A percentile compares a stretch with the other conserved stretches of the same genome.
These are phyloP conservation scores for Phytophthora macrochlamydospora DNA, from an alignment of 352 stramenopile genomes.

Conservation along the genomic window DNA sequence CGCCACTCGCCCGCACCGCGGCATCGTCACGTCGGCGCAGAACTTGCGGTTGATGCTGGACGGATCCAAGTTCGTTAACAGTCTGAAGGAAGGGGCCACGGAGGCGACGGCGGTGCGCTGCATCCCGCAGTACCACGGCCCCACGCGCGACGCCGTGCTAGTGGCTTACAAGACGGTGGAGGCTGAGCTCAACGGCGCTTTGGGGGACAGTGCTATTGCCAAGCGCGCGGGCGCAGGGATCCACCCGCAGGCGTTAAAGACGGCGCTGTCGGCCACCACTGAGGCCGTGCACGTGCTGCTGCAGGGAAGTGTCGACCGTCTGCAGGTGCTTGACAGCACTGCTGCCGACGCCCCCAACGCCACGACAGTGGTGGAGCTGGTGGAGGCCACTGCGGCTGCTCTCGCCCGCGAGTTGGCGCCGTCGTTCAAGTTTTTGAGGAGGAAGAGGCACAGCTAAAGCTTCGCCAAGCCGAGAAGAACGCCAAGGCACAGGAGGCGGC, in stretches of 20 bases:
- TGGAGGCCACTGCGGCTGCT: conserved; percentile 44
- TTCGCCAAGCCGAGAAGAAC: conserved; percentile 56
- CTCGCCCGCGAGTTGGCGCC: conserved; percentile 56
- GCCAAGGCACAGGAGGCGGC: conserved; percentile 69
- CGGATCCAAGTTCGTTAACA: conserved; percentile 84
- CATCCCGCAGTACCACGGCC: conserved; percentile 87
- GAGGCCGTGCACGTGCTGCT: conserved; percentile 65
- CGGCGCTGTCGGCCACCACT: conserved; percentile 52
- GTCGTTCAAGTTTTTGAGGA: conserved; percentile 57
- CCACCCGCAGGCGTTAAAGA: conserved; percentile 74
- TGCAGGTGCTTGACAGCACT: conserved; percentile 28
- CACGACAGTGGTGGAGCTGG: conserved; percentile 50
- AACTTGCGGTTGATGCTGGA: conserved; percentile 90
- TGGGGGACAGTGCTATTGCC: conserved; percentile 25
- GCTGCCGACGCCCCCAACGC: conserved; percentile 20
- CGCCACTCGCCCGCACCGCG: conserved; percentile 77
- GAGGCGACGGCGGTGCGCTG: conserved; percentile 55
- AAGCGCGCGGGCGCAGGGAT: conserved; percentile 43
- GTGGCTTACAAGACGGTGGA: conserved; percentile 75
- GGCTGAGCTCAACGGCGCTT: conserved; percentile 66
- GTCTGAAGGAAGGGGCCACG: conserved; percentile 39
- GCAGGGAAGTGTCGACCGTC: conserved; percentile 61
- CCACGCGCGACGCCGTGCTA: conserved; percentile 69
- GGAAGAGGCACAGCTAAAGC: conserved; percentile 66
- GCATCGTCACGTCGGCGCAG: conserved; percentile 83